Percentiles rank a stretch among this genome's conserved stretches.
Evolutionary conservation across 257 asterid genomes (phyloP).

Genomic region (Osmanthus fragrans): DNA sequence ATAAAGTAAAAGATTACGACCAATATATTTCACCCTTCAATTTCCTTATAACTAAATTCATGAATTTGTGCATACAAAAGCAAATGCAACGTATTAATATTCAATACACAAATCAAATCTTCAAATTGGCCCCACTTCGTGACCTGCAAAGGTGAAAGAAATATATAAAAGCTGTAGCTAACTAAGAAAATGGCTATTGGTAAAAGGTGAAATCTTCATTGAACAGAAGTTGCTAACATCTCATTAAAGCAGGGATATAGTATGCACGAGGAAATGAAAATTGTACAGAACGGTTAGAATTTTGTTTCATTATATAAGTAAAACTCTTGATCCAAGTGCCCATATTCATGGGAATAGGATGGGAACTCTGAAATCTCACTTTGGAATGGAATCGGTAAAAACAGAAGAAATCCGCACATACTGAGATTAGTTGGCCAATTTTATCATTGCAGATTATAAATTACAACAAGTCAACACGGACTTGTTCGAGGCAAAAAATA

Average conservation of each 20-base stretch:
- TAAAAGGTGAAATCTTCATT: neutral
- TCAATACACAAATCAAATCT: neutral
- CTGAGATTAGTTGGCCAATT: neutral
- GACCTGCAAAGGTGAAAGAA: neutral
- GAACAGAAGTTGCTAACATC: neutral
- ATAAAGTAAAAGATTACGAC: neutral
- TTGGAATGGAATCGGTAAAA: no score
- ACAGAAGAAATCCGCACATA: neutral
- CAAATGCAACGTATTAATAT: neutral
- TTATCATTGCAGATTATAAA: neutral
- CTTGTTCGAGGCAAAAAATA: neutral
- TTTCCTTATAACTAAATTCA: no score
- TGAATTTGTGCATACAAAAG: neutral
- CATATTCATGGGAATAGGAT: no score
- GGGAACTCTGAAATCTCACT: no score
- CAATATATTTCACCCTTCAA: neutral
- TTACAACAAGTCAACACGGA: neutral
- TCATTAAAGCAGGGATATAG: neutral
- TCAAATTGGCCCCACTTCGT: neutral
- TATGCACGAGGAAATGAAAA: no score
- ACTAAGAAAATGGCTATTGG: neutral
- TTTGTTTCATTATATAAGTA: neutral
- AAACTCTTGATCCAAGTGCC: neutral
- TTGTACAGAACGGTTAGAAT: no score
- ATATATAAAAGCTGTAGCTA: neutral